A percentile compares a stretch with the other conserved stretches of the same genome.
These are phyloP conservation scores for Starmerella bombi DNA, from an alignment of 805 yeast species.

Conservation along the genomic window DNA sequence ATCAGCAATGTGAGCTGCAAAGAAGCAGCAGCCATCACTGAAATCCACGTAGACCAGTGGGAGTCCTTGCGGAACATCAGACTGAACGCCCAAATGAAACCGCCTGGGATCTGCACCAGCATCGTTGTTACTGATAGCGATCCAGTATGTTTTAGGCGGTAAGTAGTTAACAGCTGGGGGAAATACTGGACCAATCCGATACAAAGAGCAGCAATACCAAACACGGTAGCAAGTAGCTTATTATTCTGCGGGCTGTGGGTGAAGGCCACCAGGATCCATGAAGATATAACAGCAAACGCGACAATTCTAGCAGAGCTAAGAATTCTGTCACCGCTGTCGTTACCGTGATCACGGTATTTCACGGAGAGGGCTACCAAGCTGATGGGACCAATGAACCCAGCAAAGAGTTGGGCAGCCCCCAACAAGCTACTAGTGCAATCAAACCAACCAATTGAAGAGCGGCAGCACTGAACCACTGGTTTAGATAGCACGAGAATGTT, in stretches of 20 bases:
- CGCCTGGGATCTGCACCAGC: conserved; percentile 84
- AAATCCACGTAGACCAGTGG: conserved; percentile 78
- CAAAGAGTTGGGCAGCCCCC: conserved; percentile 21
- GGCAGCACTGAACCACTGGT: conserved; percentile 47
- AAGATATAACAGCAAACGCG: conserved; percentile 16
- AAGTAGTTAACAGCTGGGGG: conserved; percentile 69
- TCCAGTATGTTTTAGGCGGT: conserved; percentile 58
- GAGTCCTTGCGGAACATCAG: conserved; percentile 60
- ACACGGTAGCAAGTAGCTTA: conserved; percentile 21
- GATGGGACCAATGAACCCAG: conserved; percentile 19
- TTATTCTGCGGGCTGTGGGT: neutral
- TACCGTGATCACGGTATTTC: conserved; percentile 17
- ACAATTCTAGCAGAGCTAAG: conserved; percentile 8
- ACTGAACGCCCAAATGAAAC: conserved; percentile 64
- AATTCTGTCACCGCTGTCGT: conserved; percentile 30
- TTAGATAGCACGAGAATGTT: conserved; percentile 52
- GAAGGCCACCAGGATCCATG: conserved; percentile 11
- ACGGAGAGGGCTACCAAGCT: conserved; percentile 22
- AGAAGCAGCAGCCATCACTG: conserved; percentile 57
- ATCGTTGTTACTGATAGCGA: conserved; percentile 68
- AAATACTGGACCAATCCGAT: conserved; percentile 59
- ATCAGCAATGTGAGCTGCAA: conserved; percentile 49
- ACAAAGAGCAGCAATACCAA: conserved; percentile 53
- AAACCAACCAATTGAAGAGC: conserved; percentile 25
- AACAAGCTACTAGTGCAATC: conserved; percentile 22